A percentile compares a stretch with the other conserved stretches of the same genome.
Conservation (phyloP, 2,329 filamentous ascomycete genomes). For the Ustilaginoidea virens region DNA sequence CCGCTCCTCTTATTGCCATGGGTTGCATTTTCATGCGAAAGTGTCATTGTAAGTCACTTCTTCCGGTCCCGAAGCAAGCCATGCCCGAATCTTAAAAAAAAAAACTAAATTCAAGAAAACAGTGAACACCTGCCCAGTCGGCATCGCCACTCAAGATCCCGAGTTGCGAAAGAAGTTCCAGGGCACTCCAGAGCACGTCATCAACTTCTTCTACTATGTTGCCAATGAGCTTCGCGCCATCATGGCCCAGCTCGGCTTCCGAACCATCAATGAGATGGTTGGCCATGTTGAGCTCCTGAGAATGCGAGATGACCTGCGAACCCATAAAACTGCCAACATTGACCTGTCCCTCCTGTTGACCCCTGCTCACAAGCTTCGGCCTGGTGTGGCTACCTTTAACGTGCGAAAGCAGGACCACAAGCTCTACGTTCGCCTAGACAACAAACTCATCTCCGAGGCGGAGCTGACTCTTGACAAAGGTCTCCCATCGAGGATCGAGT, state of each 20-base stretch:
- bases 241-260: slow-evolving; percentile 90
- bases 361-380: slow-evolving; percentile 87
- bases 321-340: slow-evolving; percentile 80
- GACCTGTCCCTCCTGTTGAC: slow-evolving; percentile 87
- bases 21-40: slow-evolving; percentile 93
- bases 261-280: slow-evolving; percentile 96
- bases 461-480: slow-evolving; percentile 92
- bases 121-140: slow-evolving; percentile 76
- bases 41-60: slow-evolving; percentile 29
- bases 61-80: not conserved
- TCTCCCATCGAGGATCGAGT: slow-evolving; percentile 82
- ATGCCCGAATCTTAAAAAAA: not conserved
- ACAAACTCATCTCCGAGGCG: slow-evolving; percentile 92
- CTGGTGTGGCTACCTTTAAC: slow-evolving; percentile 91
- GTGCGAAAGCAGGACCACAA: slow-evolving; percentile 95
- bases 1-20: slow-evolving; percentile 88
- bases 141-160: slow-evolving; percentile 92
- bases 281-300: slow-evolving; percentile 76
- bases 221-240: slow-evolving; percentile 92
- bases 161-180: slow-evolving; percentile 86
- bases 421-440: slow-evolving; percentile 83
- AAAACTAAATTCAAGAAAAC: not conserved
- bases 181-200: slow-evolving; percentile 87
- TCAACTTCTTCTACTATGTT: slow-evolving; percentile 98
- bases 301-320: slow-evolving; percentile 77